Evolutionary conservation across 2,329 filamentous ascomycete species (phyloP), one percentile per base, ranked within the genome.

Genomic region (Fusarium pseudocircinatum): DNA sequence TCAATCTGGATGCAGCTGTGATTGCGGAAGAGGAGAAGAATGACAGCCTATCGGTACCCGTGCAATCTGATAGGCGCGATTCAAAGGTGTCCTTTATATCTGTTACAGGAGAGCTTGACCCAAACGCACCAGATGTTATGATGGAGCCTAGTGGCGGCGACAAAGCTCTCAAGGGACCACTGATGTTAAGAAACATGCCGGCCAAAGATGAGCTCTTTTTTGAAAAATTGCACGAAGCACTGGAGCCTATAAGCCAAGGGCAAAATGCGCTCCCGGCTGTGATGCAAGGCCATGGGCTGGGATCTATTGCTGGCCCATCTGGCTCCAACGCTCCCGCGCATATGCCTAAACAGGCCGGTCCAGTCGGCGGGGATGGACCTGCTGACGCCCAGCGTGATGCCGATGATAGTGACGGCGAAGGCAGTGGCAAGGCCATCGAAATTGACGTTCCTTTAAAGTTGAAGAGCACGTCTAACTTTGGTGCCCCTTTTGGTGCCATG

Each of bases 131-230:
- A 15, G 78, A 81, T 54, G 76, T 76, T 8, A 72, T 73, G 13
- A 73, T 85, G 39, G 83, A 87, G 34, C 80, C 84, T 9, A 76
- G 78, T 14, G 83, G 85, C 42, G 61, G 47, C 9, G 88, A 89
- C 67, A 80, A 78, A 2, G 80, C 82, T 26, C 81, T 90, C 37
- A 86, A 84, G 60, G 88, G 87, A 1, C 88, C 88, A 14, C 74
- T 90, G 56, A 87, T 87, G 81, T 82, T 90, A 42, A 83, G 84
- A 65, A 90, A 90, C 69, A 86, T 87, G 66, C 87, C 87, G 2
- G 86, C 86, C 3, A 83, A 88, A 54, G 88, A 90, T 65, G 88
- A 89, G 72, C 80, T 86, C 28, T 90, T 90, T 70, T 85, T 87
- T 56, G 81, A 82, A 49, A 81, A 81, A 65, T 78, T 90, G 22